phyloP scores from a whole-genome alignment of 2,329 filamentous ascomycete genomes.

The Tolypocladium nubicola region DNA sequence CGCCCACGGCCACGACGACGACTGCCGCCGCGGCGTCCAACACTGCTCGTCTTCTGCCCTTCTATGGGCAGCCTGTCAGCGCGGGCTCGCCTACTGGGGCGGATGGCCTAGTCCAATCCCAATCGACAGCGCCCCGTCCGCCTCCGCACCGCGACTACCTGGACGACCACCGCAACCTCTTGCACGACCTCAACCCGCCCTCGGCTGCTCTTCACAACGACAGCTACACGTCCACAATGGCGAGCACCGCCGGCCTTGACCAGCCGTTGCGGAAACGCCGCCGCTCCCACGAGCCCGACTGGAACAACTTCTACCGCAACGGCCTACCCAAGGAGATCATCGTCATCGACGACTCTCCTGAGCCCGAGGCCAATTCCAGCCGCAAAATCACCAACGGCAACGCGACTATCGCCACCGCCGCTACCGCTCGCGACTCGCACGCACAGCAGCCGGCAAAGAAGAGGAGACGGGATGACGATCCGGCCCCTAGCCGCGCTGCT shows the following conservation, averaged over 20 bases:
- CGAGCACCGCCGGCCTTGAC: conserved; percentile 16
- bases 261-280: conserved; percentile 37
- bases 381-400: conserved; percentile 26
- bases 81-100: conserved; percentile 18
- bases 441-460: conserved; percentile 56
- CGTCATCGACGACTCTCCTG: conserved; percentile 67
- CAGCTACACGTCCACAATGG: conserved; percentile 8
- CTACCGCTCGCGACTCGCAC: conserved; percentile 12
- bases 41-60: conserved; percentile 14
- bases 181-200: conserved; percentile 8
- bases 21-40: conserved; percentile 12
- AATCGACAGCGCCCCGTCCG: conserved; percentile 18
- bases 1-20: conserved; percentile 9
- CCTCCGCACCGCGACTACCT: conserved; percentile 16
- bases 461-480: conserved; percentile 53
- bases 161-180: conserved; percentile 10
- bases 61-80: conserved; percentile 15
- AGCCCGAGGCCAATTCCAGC: conserved; percentile 35
- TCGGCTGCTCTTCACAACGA: conserved; percentile 10
- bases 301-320: conserved; percentile 74
- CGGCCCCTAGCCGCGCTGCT: conserved; percentile 39
- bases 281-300: conserved; percentile 58
- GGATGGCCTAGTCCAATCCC: conserved; percentile 20
- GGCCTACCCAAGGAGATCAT: conserved; percentile 78
- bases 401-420: conserved; percentile 16